Base-by-base conservation (phyloP, 129 eudicot genomes). In the Flaveria linearis region DNA sequence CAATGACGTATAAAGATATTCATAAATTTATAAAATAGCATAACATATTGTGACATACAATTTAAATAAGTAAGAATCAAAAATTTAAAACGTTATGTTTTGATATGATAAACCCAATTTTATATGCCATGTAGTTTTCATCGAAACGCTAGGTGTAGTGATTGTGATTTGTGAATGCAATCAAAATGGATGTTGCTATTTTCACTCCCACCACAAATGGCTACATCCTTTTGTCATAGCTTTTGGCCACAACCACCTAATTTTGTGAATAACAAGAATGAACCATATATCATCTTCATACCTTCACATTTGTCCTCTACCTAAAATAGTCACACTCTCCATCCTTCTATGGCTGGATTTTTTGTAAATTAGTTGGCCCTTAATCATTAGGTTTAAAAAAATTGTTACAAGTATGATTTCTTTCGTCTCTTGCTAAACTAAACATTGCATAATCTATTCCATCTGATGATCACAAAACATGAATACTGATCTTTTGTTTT, bases 241-340 rank as follows among this genome's bases (percentile, higher is more conserved):
- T 62, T 28, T 62, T 62, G 42, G 68, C 68, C 42, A 61, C 68
- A 61, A 23, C 68, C 43, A 62, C 43, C 68, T 62, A 62, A 62
- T 62, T 28, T 62, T 62, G 68, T 62, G 68, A 62, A 62, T 62
- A 14, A 62, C 13, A 62, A 62, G 68, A 62, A 62, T 28, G 20
- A 62, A 2, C 43, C 42, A 61, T 3, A 28, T 5, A 28, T 62
- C 68, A 62, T 28, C 26, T 62, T 28, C 68, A 62, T 26, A 13
- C 18, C 68, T 62, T 62, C 43, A 58, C 65, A 14, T 23, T 58
- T 58, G 60, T 53, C 60, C 17, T 53, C 23, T 49, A 49, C 14
- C n/a, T 45, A 45, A 45, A 10, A 45, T 45, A 45, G 3, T 9
- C 15, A 4, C 41, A 36, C 41, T 36, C 41, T 36, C 7, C 41